A percentile compares a stretch with the other conserved stretches of the same genome.
Evolutionary conservation across 1,284 basidiomycete species (phyloP).

Genomic region (Testicularia cyperi): DNA sequence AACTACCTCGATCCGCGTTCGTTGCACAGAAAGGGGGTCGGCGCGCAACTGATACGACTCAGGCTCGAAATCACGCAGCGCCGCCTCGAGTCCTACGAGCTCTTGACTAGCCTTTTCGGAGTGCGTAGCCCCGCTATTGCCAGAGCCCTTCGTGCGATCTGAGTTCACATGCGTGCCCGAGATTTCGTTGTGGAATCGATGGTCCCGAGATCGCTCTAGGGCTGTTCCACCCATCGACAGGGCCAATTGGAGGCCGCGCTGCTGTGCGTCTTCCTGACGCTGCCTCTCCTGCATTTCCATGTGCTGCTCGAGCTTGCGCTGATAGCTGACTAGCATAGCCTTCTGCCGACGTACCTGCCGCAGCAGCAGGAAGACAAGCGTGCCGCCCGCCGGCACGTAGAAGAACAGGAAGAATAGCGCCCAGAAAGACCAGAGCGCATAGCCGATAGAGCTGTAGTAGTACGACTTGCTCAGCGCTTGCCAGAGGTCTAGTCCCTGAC

Average conservation of each 20-base stretch:
- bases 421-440: constrained; percentile 42
- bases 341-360: constrained; percentile 32
- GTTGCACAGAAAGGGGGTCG: neutral
- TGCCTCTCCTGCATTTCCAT: constrained; percentile 12
- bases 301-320: constrained; percentile 17
- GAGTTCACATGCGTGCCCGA: too few species aligned
- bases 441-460: constrained; percentile 32
- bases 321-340: constrained; percentile 19
- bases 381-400: constrained; percentile 48
- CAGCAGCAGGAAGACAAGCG: constrained; percentile 30
- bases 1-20: neutral
- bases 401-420: constrained; percentile 40
- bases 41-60: constrained; percentile 2
- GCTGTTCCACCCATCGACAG: too few species aligned
- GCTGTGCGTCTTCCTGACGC: constrained; percentile 3
- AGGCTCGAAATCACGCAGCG: constrained; percentile 9
- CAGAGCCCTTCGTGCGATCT: constrained; percentile 6
- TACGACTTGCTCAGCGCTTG: constrained; percentile 15
- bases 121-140: constrained; percentile 4
- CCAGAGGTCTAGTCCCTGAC: constrained; percentile 24
- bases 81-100: constrained; percentile 9
- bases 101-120: constrained; percentile 17
- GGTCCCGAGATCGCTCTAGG: neutral
- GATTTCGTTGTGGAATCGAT: too few species aligned
- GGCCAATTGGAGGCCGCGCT: too few species aligned